Conservation (phyloP, 345 rosid species). For the Garcia nutans region DNA sequence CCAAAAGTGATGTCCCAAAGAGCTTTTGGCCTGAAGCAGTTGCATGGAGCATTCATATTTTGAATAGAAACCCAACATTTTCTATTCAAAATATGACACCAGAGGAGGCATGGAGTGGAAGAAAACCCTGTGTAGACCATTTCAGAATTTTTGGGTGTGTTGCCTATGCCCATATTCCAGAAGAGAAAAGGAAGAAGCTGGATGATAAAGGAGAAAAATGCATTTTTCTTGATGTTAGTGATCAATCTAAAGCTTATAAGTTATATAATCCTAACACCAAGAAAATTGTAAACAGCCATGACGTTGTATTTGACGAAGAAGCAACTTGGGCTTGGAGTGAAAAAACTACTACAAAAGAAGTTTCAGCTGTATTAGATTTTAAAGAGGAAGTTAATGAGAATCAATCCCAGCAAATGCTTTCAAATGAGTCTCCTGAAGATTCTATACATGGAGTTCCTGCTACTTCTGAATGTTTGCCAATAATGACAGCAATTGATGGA, state of each 20-base stretch:
- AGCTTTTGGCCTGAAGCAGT: neutral
- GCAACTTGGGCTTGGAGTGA: neutral
- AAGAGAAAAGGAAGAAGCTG: neutral
- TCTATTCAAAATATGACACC: no score
- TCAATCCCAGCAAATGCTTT: no score
- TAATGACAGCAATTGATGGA: no score
- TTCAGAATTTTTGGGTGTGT: neutral
- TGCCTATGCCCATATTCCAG: neutral
- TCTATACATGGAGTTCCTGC: no score
- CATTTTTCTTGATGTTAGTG: neutral
- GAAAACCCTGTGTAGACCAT: neutral
- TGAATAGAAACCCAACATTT: no score
- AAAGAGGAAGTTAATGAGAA: no score
- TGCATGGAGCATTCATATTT: no score
- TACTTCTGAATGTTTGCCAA: no score
- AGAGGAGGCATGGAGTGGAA: no score
- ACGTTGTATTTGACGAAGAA: neutral
- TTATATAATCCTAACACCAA: neutral
- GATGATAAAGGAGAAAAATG: neutral
- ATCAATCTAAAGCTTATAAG: constrained; percentile 8
- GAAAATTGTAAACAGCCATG: neutral
- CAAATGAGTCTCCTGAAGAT: no score
- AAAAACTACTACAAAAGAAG: neutral
- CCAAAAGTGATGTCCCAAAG: neutral
- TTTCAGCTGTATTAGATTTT: neutral